phyloP scores from a whole-genome alignment of 306 rosid genomes.

The Fagus crenata region DNA sequence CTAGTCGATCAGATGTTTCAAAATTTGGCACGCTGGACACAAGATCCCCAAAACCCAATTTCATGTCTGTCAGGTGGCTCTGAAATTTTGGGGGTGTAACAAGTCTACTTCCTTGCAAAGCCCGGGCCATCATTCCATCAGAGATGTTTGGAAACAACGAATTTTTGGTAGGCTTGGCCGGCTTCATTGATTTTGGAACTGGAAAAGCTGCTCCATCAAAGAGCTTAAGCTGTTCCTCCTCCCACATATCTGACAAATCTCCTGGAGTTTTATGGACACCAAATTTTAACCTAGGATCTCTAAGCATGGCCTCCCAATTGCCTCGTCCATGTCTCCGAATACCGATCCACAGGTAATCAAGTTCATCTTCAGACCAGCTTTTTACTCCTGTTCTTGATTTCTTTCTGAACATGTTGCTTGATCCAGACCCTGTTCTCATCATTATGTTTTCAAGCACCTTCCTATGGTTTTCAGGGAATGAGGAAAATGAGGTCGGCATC shows the following conservation, averaged over 20 bases:
- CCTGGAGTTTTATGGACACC: constrained; percentile 71
- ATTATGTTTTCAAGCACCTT: constrained; percentile 98
- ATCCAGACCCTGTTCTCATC: constrained; percentile 89
- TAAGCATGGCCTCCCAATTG: constrained; percentile 87
- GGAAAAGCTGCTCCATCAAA: constrained; percentile 71
- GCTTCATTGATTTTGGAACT: constrained; percentile 58
- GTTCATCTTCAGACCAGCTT: constrained; percentile 97
- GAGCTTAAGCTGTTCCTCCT: constrained; percentile 86
- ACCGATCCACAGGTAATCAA: constrained; percentile 96
- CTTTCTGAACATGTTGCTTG: constrained; percentile 50
- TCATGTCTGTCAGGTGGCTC: constrained; percentile 90
- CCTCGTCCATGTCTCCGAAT: constrained; percentile 98
- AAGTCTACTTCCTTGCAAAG: constrained; percentile 90
- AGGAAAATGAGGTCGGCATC: constrained; percentile 56
- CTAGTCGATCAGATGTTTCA: constrained; percentile 53
- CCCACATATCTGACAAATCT: constrained; percentile 85
- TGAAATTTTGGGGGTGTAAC: constrained; percentile 73
- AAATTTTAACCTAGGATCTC: constrained; percentile 84
- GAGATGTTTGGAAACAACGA: constrained; percentile 74
- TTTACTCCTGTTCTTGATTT: constrained; percentile 56
- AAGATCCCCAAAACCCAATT: constrained; percentile 79
- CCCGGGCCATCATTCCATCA: constrained; percentile 98
- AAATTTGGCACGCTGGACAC: constrained; percentile 53
- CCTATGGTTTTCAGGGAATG: constrained; percentile 90
- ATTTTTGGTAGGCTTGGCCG: constrained; percentile 53